Conservation (phyloP, 345 rosid genomes). For the Psidium guajava region DNA sequence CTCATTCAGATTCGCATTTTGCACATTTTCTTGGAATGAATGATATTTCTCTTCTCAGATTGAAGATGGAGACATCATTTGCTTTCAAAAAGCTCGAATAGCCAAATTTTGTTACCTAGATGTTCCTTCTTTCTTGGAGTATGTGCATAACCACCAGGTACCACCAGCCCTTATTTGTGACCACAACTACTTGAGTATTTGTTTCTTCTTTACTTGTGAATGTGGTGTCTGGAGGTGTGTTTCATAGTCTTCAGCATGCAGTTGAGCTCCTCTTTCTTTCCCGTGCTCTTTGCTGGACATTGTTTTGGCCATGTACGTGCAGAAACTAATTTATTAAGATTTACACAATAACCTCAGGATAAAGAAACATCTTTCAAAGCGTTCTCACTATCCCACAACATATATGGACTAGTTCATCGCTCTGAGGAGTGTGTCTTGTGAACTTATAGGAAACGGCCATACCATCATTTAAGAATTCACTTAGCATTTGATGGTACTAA, state of each 20-base stretch:
- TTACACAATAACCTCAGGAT: too few relatives aligned
- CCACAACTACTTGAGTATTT: background rate
- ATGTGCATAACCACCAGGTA: constrained; percentile 91
- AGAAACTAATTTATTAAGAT: background rate
- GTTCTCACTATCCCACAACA: too few relatives aligned
- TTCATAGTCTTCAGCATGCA: background rate
- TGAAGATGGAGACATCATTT: constrained; percentile 39
- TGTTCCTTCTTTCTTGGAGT: constrained; percentile 81
- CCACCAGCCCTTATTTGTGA: background rate
- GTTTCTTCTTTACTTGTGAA: background rate
- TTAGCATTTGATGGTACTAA: too few relatives aligned
- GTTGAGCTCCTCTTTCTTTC: background rate
- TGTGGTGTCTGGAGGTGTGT: background rate
- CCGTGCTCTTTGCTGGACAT: background rate
- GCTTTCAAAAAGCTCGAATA: constrained; percentile 14
- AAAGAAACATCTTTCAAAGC: too few relatives aligned
- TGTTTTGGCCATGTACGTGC: background rate
- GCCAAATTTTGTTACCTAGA: constrained; percentile 52
- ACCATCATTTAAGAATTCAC: too few relatives aligned
- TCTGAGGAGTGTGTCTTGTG: too few relatives aligned
- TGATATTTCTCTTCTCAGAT: constrained; percentile 9
- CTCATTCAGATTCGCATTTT: constrained; percentile 13
- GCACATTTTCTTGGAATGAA: background rate
- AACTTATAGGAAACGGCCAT: too few relatives aligned
- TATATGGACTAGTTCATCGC: too few relatives aligned